phyloP scores from a whole-genome alignment of 805 yeast species.

The Tetrapisispora taiwanensis region DNA sequence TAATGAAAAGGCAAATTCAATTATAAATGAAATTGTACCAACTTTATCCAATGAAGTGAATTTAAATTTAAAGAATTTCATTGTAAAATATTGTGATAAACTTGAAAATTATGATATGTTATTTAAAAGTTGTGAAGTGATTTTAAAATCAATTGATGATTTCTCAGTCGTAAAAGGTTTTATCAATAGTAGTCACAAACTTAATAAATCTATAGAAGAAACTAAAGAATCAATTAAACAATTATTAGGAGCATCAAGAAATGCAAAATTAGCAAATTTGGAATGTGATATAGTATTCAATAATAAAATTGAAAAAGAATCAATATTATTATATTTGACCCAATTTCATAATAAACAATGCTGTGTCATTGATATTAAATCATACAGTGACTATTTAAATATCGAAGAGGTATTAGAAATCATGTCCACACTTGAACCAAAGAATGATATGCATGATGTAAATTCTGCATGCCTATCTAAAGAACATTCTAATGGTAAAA shows the following conservation, averaged over 20 bases:
- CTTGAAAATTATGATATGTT: slow-evolving; percentile 37
- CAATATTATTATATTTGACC: slow-evolving; percentile 34
- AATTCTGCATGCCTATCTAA: slow-evolving; percentile 24
- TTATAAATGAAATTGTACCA: slow-evolving; percentile 29
- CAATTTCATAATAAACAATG: slow-evolving; percentile 48
- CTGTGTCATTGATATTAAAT: slow-evolving; percentile 50
- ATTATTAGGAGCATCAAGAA: slow-evolving; percentile 36
- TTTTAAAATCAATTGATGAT: slow-evolving; percentile 56
- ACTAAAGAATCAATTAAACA: slow-evolving; percentile 23
- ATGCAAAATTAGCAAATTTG: slow-evolving; percentile 44
- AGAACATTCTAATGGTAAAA: slow-evolving; percentile 4
- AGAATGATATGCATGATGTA: slow-evolving; percentile 40
- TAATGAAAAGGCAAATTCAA: slow-evolving; percentile 24
- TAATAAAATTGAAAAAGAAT: slow-evolving; percentile 18
- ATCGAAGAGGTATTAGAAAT: neutral
- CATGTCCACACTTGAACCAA: neutral
- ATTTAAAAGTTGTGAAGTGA: slow-evolving; percentile 33
- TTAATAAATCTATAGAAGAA: slow-evolving; percentile 36
- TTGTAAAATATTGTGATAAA: slow-evolving; percentile 38
- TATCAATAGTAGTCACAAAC: slow-evolving; percentile 51
- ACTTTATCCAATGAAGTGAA: slow-evolving; percentile 33
- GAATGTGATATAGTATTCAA: slow-evolving; percentile 31
- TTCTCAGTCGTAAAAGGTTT: slow-evolving; percentile 32
- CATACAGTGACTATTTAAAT: slow-evolving; percentile 18
- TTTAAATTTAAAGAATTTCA: slow-evolving; percentile 51